phyloP scores from a whole-genome alignment of 169 alveolate genomes.

The Cystoisospora suis region DNA sequence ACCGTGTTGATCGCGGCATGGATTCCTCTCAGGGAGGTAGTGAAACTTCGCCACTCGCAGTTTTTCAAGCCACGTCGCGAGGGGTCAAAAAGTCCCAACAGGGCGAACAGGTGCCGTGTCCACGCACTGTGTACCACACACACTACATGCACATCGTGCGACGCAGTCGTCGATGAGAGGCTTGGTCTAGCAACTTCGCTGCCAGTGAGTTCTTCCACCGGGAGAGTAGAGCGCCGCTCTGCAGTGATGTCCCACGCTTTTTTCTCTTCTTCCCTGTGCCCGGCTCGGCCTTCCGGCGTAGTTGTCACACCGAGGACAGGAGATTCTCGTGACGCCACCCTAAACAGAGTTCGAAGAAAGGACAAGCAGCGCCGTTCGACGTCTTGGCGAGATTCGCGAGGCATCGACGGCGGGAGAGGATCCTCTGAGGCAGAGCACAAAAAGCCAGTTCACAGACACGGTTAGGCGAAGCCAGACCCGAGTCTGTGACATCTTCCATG shows the following conservation, averaged over 20 bases:
- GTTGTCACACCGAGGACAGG: too few relatives aligned
- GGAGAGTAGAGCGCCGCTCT: too few relatives aligned
- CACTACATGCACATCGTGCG: neutral
- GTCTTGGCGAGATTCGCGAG: neutral
- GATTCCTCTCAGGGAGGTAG: neutral
- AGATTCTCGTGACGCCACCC: neutral
- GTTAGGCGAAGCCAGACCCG: too few relatives aligned
- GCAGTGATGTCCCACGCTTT: too few relatives aligned
- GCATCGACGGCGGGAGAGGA: conserved; percentile 12
- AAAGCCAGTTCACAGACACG: too few relatives aligned
- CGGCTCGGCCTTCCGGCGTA: too few relatives aligned
- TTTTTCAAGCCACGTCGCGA: conserved; percentile 1
- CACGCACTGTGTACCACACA: conserved; percentile 33
- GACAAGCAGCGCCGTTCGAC: conserved; percentile 21
- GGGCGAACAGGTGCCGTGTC: conserved; percentile 18
- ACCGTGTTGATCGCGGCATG: neutral
- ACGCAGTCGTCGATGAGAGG: neutral
- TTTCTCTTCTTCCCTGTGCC: too few relatives aligned
- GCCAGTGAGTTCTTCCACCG: too few relatives aligned
- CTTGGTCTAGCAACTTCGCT: too few relatives aligned
- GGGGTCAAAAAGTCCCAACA: conserved; percentile 2
- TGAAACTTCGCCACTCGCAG: conserved; percentile 22
- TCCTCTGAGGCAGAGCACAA: neutral
- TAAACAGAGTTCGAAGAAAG: neutral
- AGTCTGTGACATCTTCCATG: too few relatives aligned